These are phyloP conservation scores for Solanum neorickii DNA, from an alignment of 257 asterid species.

Conservation along the genomic window DNA sequence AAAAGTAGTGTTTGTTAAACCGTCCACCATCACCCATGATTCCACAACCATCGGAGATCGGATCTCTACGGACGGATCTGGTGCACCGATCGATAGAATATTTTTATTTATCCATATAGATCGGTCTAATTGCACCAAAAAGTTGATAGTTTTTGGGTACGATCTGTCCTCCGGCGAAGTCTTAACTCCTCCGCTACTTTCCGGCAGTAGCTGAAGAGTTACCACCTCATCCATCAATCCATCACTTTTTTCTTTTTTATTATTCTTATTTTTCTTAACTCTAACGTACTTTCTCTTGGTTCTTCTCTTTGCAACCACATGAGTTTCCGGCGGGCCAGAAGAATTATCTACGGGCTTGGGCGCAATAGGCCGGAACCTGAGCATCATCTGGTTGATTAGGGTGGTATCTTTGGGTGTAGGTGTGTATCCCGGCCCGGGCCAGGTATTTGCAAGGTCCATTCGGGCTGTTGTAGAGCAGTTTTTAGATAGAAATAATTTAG, in stretches of 20 bases:
- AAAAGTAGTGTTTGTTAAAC: slow-evolving; percentile 5
- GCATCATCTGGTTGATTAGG: not conserved
- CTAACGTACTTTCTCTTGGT: slow-evolving; percentile 41
- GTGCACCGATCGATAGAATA: not conserved
- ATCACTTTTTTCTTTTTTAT: not conserved
- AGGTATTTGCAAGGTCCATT: not conserved
- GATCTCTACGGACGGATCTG: not conserved
- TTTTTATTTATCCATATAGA: not conserved
- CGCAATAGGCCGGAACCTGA: slow-evolving; percentile 23
- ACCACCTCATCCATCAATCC: not conserved
- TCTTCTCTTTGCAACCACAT: not conserved
- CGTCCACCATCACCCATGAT: slow-evolving; percentile 35
- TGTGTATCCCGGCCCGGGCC: not conserved
- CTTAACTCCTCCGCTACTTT: not conserved
- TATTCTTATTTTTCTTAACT: slow-evolving; percentile 12
- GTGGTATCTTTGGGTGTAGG: not conserved
- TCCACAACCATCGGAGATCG: slow-evolving; percentile 11
- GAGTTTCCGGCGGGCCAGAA: not conserved
- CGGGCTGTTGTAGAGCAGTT: not conserved
- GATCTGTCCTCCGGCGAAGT: slow-evolving; percentile 3
- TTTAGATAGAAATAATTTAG: not conserved
- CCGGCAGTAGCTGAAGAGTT: not conserved
- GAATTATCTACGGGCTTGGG: slow-evolving; percentile 26
- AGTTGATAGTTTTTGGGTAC: not conserved
- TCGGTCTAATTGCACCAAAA: not conserved